phyloP scores from a whole-genome alignment of 176 grass and related monocot genomes.

The Thinopyrum elongatum region DNA sequence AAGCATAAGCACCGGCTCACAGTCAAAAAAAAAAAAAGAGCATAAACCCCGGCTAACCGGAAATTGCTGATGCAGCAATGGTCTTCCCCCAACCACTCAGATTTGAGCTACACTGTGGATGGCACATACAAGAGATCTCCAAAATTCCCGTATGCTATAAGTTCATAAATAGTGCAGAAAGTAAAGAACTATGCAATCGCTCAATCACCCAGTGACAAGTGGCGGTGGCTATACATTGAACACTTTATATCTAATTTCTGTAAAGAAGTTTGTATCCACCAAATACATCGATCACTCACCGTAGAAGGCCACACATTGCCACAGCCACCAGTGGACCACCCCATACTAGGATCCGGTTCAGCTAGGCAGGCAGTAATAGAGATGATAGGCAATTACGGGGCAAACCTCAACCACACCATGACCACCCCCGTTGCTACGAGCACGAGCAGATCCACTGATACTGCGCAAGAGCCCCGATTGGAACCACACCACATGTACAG shows the following conservation, averaged over 20 bases:
- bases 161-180: neutral
- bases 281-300: neutral
- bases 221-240: neutral
- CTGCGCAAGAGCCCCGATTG: neutral
- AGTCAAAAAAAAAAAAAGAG: neutral
- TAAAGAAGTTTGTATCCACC: neutral
- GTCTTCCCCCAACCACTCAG: neutral
- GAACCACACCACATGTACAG: neutral
- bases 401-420: neutral
- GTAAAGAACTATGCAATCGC: neutral
- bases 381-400: neutral
- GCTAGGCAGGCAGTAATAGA: neutral
- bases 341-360: neutral
- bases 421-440: neutral
- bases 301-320: neutral
- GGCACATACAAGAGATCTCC: neutral
- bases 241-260: neutral
- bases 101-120: neutral
- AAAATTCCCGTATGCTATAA: neutral
- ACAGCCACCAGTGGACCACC: neutral
- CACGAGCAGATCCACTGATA: conserved; percentile 14
- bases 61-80: neutral
- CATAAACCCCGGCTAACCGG: neutral
- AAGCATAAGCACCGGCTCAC: neutral
- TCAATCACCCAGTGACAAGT: neutral